Evolutionary conservation across 2,329 filamentous ascomycete species (phyloP), one percentile per base, ranked within the genome.

Genomic region (Botrytis porri): DNA sequence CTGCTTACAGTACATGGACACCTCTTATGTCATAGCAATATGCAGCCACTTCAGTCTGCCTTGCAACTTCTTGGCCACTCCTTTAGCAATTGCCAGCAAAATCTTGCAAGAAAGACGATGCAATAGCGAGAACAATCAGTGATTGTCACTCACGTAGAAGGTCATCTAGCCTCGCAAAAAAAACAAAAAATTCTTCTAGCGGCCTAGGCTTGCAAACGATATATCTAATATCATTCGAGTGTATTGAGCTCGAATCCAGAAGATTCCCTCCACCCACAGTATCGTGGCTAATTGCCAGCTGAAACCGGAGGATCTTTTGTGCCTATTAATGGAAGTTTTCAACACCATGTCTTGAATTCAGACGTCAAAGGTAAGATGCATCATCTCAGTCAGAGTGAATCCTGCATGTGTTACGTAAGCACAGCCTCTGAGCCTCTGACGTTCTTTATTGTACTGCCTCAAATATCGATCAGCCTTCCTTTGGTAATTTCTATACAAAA

Each of bases 331-430:
- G n/a, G n/a, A 20, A 43, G n/a, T 10, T 10, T 2, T 43, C 37
- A 63, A 39, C 39, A 29, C 1, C 37, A 57, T 32, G 51, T 29
- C 51, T 18, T 29, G 14, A 3, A 57, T 57, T 29, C 3, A 57
- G n/a, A 57, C 18, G 14, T 39, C 25, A 63, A 63, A 10, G n/a
- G 39, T 41, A 63, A 63, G 39, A 43, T 43, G 61, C 37, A 63
- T 63, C 61, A 43, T 43, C 25, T 63, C 39, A 63, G 12, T 29
- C 61, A 32, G 61, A 63, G 37, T 63, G 39, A 63, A 43, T 63
- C 39, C 39, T 63, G 61, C 39, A 32, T 35, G 57, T 63, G 14
- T 63, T 63, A 63, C 39, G 39, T 63, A 63, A 63, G 61, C 61
- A 18, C 39, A 63, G 25, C 39, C 61, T 63, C 37, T 43, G 35